Evolutionary conservation across 2,329 filamentous ascomycete species (phyloP).

Genomic region (Waltergamsia citrina): DNA sequence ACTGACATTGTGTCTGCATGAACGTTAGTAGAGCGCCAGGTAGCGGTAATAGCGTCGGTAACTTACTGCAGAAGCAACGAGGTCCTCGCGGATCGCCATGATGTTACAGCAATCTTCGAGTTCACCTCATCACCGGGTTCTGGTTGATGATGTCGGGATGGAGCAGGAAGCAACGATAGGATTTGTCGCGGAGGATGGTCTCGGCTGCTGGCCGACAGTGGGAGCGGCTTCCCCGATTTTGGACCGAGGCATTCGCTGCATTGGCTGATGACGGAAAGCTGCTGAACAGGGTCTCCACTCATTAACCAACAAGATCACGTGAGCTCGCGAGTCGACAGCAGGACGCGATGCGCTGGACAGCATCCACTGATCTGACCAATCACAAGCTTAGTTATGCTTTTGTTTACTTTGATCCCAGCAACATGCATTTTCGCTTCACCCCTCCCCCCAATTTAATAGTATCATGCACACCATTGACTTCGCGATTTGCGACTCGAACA

Average conservation of each 20-base stretch:
- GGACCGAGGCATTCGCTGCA: conserved; percentile 21
- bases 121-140: conserved; percentile 13
- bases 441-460: conserved; percentile 2
- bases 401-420: conserved; percentile 34
- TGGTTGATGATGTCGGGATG: conserved; percentile 6
- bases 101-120: conserved; percentile 11
- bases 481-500: too few relatives aligned
- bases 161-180: conserved; percentile 7
- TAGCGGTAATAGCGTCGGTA: conserved; percentile 2
- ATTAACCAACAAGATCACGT: not conserved
- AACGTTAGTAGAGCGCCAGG: conserved; percentile 8
- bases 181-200: conserved; percentile 8
- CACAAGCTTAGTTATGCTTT: conserved; percentile 11
- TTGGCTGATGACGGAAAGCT: conserved; percentile 1
- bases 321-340: too few relatives aligned
- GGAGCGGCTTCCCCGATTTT: conserved; percentile 9
- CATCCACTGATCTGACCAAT: conserved; percentile 6
- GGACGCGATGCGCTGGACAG: too few relatives aligned
- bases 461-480: too few relatives aligned
- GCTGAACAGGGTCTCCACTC: not conserved
- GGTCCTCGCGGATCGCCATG: conserved; percentile 89
- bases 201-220: conserved; percentile 3
- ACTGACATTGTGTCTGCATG: conserved; percentile 33
- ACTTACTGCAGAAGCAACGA: conserved; percentile 71
- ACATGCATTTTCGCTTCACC: conserved; percentile 13